Evolutionary conservation across 768 basidiomycete species (phyloP), one percentile per base, ranked within the genome.

Genomic region (Lentinula edodes): DNA sequence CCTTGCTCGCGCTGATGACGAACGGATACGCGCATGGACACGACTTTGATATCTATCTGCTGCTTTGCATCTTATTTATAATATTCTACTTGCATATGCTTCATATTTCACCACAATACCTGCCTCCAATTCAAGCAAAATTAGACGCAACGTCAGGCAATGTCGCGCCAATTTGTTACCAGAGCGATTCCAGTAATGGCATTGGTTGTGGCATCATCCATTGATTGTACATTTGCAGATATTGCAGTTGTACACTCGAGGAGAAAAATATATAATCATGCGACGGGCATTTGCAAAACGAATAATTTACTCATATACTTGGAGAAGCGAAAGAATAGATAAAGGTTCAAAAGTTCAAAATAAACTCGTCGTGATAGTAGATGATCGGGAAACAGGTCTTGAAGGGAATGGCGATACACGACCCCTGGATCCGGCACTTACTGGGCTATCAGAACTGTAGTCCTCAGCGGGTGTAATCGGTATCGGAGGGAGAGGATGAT

Each of bases 61-160:
- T 38, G 46, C 58, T 59, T 50, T 38, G 58, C 58, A 59, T 59
- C 45, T 48, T 59, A 59, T 59, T 36, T 48, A n/a, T 9, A 13
- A 9, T 59, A 46, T 59, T 38, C 13, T 38, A 58, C 39, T 36
- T 36, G 58, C 58, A 59, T 51, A 35, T 39, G 4, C 23, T 20
- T 28, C 56, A 32, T 58, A 43, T 58, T 18, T 34, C 8, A 58
- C 41, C 34, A 54, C 38, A 39, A 23, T 39, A 43, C 41, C 28
- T 43, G 20, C 16, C 41, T 23, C 52, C 38, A 13, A 39, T 39
- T 39, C 38, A 39, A 39, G 9, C 38, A 8, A 39, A 39, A 28
- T 28, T 28, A 28, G 28, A 28, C 28, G 28, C 28, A 28, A 28
- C 28, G 28, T 28, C 28, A 28, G 28, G 28, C 28, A 28, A 28